A percentile compares a stretch with the other conserved stretches of the same genome.
These are phyloP conservation scores for Xylariaceae sp. DNA, from an alignment of 2,329 filamentous ascomycete genomes.

Conservation along the genomic window DNA sequence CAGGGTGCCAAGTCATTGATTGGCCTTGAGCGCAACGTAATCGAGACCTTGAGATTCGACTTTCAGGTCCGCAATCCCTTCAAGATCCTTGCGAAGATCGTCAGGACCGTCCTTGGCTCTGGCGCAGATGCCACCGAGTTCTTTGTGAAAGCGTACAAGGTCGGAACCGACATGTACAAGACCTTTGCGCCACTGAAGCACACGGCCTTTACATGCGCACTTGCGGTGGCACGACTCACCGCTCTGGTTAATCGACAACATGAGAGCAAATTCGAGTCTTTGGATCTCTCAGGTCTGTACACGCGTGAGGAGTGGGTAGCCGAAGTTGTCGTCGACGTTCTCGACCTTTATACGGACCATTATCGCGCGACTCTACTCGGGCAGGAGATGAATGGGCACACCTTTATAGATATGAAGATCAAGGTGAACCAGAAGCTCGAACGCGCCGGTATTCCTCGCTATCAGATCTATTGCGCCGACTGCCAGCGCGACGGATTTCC, in stretches of 20 bases:
- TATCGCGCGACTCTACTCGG: constrained; percentile 70
- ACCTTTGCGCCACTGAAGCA: constrained; percentile 92
- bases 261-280: constrained; percentile 43
- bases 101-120: constrained; percentile 49
- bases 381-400: constrained; percentile 63
- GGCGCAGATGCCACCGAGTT: constrained; percentile 48
- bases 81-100: constrained; percentile 75
- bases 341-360: constrained; percentile 89
- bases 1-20: constrained; percentile 73
- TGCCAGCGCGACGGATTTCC: constrained; percentile 40
- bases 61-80: constrained; percentile 87
- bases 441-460: constrained; percentile 55
- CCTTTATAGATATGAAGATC: constrained; percentile 83
- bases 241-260: constrained; percentile 59
- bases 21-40: constrained; percentile 83
- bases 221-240: constrained; percentile 76
- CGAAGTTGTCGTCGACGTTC: constrained; percentile 83
- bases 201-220: constrained; percentile 75
- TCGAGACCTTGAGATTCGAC: constrained; percentile 90
- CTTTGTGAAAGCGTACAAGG: constrained; percentile 66
- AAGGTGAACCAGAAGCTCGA: constrained; percentile 77
- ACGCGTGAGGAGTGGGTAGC: constrained; percentile 45
- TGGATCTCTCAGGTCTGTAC: constrained; percentile 46
- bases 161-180: constrained; percentile 85
- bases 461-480: constrained; percentile 53